A percentile compares a stretch with the other conserved stretches of the same genome.
These are phyloP conservation scores for Spirogloea muscicola DNA, from an alignment of 139 green algal genomes.

Conservation along the genomic window DNA sequence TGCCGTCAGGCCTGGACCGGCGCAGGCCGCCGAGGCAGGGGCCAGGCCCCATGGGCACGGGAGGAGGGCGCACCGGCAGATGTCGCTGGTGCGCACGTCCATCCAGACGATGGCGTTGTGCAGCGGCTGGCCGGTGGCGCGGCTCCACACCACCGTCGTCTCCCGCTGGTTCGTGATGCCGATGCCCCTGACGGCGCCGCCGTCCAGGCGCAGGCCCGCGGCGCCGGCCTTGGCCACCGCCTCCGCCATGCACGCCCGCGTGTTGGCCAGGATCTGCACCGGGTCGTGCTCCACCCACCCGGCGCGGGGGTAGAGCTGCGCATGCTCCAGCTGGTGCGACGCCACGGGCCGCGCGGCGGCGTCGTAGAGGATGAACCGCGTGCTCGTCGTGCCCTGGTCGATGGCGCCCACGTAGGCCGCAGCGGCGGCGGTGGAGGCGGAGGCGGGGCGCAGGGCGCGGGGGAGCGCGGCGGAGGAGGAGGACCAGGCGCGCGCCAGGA, in stretches of 20 bases:
- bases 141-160: constrained; percentile 82
- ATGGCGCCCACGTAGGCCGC: constrained; percentile 75
- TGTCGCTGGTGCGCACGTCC: constrained; percentile 72
- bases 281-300: constrained; percentile 95
- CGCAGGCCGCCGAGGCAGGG: too few species aligned
- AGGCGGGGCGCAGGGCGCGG: too few species aligned
- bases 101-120: constrained; percentile 94
- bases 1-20: too few species aligned
- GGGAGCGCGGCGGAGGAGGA: too few species aligned
- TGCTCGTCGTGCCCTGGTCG: constrained; percentile 89
- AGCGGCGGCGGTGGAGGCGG: too few species aligned
- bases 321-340: constrained; percentile 66
- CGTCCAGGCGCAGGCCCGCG: constrained; percentile 9
- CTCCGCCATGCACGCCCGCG: constrained; percentile 61
- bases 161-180: constrained; percentile 95
- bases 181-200: constrained; percentile 14
- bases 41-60: constrained; percentile 1
- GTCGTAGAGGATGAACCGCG: constrained; percentile 80
- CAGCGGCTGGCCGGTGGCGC: constrained; percentile 66
- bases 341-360: constrained; percentile 47
- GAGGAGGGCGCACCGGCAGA: constrained; percentile 48
- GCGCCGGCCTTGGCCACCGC: constrained; percentile 46
- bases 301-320: constrained; percentile 51
- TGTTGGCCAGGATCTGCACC: constrained; percentile 66
- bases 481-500: too few species aligned